phyloP scores from a whole-genome alignment of 352 stramenopile genomes.

The Phytophthora lateralis region DNA sequence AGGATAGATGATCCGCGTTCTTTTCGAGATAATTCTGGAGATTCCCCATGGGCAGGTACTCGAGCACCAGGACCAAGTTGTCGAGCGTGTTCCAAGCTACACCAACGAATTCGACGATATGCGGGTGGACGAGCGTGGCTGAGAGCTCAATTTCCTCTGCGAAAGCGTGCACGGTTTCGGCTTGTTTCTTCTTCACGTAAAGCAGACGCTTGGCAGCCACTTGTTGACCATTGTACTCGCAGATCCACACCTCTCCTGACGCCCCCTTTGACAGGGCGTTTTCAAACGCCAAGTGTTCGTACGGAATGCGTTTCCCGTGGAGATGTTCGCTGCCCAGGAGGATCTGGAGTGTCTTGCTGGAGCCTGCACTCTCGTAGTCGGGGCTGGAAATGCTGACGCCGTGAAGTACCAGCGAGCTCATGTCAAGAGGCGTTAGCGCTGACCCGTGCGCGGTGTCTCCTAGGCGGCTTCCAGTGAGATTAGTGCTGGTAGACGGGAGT shows the following conservation, averaged over 20 bases:
- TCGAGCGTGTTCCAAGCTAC: slow-evolving; percentile 48
- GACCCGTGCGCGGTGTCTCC: not conserved
- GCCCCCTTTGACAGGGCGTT: slow-evolving; percentile 26
- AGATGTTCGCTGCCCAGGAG: slow-evolving; percentile 11
- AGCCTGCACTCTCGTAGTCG: slow-evolving; percentile 19
- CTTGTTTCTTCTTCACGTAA: slow-evolving; percentile 23
- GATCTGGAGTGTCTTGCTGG: slow-evolving; percentile 21
- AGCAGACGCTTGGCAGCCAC: slow-evolving; percentile 46
- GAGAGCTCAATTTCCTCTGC: slow-evolving; percentile 42
- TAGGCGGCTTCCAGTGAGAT: not conserved
- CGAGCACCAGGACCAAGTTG: slow-evolving; percentile 39
- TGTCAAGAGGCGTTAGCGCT: not conserved
- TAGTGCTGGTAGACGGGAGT: not conserved
- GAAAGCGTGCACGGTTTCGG: slow-evolving; percentile 30
- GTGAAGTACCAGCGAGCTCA: not conserved
- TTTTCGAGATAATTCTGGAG: slow-evolving; percentile 21
- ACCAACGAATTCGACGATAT: slow-evolving; percentile 50
- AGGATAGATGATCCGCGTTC: slow-evolving; percentile 23
- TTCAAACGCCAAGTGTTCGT: slow-evolving; percentile 13
- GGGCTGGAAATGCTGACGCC: not conserved
- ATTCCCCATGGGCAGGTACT: slow-evolving; percentile 24
- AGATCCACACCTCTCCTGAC: slow-evolving; percentile 48
- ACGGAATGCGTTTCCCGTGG: slow-evolving; percentile 18
- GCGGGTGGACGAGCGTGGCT: slow-evolving; percentile 45
- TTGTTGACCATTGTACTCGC: slow-evolving; percentile 39